Evolutionary conservation across 352 stramenopile genomes (phyloP).

Genomic region (Globisporangium viniferum): DNA sequence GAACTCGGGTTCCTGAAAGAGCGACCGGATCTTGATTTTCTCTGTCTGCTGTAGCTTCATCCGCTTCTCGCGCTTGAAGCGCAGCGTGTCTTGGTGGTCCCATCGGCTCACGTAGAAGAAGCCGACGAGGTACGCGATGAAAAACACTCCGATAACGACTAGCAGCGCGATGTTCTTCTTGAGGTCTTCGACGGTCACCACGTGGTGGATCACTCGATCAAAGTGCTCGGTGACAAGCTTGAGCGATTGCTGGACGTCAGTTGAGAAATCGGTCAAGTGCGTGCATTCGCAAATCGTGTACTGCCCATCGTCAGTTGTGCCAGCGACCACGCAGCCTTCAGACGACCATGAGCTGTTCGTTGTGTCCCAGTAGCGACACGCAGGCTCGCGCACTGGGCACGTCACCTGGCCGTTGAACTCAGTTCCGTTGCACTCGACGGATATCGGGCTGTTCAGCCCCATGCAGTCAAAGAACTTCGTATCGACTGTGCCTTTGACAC

Average conservation of each 20-base stretch:
- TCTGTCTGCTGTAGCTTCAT: constrained; percentile 35
- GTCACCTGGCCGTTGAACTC: constrained; percentile 45
- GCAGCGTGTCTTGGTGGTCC: constrained; percentile 43
- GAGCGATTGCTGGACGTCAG: constrained; percentile 56
- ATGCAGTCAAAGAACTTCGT: constrained; percentile 59
- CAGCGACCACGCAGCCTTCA: constrained; percentile 45
- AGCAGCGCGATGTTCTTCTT: constrained; percentile 57
- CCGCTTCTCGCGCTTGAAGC: constrained; percentile 34
- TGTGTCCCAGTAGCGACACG: constrained; percentile 61
- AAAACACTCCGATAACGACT: constrained; percentile 46
- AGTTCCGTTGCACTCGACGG: constrained; percentile 50
- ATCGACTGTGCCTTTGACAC: constrained; percentile 39
- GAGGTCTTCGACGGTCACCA: constrained; percentile 54
- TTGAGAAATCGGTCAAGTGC: constrained; percentile 74
- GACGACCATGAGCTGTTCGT: constrained; percentile 47
- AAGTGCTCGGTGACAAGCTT: constrained; percentile 59
- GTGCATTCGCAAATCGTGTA: constrained; percentile 76
- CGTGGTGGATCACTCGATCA: constrained; percentile 47
- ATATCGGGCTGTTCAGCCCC: constrained; percentile 31
- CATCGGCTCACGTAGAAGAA: constrained; percentile 65
- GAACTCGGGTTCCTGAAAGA: constrained; percentile 66
- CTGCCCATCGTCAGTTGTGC: constrained; percentile 52
- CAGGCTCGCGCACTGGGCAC: constrained; percentile 44
- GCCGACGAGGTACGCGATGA: constrained; percentile 44
- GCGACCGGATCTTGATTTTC: constrained; percentile 51